Evolutionary conservation across 2,329 filamentous ascomycete species (phyloP), one percentile per base, ranked within the genome.

Genomic region (Cordyceps farinosa): DNA sequence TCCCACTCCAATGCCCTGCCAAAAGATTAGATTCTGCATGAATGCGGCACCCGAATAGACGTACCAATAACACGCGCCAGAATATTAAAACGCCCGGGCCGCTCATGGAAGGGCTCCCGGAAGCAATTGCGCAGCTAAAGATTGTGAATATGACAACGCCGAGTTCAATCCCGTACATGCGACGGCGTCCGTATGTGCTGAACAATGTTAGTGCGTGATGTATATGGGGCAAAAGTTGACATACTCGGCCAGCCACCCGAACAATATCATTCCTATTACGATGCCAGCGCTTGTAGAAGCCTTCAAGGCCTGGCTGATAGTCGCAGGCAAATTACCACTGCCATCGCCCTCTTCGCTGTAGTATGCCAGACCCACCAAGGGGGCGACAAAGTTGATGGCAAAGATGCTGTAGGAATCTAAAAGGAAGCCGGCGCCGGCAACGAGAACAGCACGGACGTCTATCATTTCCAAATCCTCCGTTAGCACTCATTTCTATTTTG

Each of bases 321-420:
- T 77, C 22, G 83, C 80, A 5, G 90, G 89, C 55, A 92, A 82
- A 44, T 79, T 74, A 13, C 86, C 85, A 64, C 79, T 83, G 6
- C 78, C 80, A 45, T 45, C 30, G 9, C 80, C 82, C 5, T 74
- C 66, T 3, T 79, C 80, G 66, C 84, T 80, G 84, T 89, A 95
- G 74, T 89, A 95, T 55, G 92, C 90, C 15, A 93, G 82, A 51
- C 91, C 91, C 15, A 94, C 77, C 72, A 93, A 85, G 52, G 82
- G 83, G 1, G 87, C 89, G 55, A 90, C 84, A 54, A 93, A 79
- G 73, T 90, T 90, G 74, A 92, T 90, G 70, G 91, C 89, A 74
- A 95, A 95, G 69, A 92, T 90, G 68, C 85, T 87, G 77, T 94
- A 94, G 13, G 89, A 88, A 74, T 93, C 91, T 53, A 91, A 88